Evolutionary conservation across 345 rosid genomes (phyloP).

Genomic region (Lagerstroemia speciosa): DNA sequence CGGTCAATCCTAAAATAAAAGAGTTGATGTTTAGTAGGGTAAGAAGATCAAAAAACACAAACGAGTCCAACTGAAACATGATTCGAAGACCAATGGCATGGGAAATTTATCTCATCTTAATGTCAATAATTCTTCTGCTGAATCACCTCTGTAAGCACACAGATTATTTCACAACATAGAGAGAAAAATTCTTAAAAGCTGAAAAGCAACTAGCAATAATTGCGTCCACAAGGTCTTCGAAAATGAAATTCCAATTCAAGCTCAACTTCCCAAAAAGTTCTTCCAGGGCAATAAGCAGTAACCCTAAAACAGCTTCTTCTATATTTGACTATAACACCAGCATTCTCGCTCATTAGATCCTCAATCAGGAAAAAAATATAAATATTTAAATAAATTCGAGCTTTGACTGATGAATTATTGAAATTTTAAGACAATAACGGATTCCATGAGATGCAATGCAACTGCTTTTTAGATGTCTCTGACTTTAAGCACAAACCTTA

Average conservation of each 20-base stretch:
- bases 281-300: neutral
- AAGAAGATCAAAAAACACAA: neutral
- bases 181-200: neutral
- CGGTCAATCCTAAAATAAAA: slow-evolving; percentile 30
- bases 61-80: neutral
- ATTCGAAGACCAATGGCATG: neutral
- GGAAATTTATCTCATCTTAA: neutral
- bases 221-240: neutral
- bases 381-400: too few species aligned
- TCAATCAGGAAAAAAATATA: neutral
- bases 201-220: neutral
- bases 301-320: neutral
- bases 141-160: neutral
- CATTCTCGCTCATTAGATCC: neutral
- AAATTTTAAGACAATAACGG: neutral
- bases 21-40: neutral
- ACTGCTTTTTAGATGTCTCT: neutral
- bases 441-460: neutral
- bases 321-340: neutral
- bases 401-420: neutral
- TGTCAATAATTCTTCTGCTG: neutral
- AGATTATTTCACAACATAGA: neutral
- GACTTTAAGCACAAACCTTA: slow-evolving; percentile 43
- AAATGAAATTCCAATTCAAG: neutral
- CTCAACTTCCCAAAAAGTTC: neutral